Conservation (phyloP, 805 yeast species). For the Suhomyces prunicola region DNA sequence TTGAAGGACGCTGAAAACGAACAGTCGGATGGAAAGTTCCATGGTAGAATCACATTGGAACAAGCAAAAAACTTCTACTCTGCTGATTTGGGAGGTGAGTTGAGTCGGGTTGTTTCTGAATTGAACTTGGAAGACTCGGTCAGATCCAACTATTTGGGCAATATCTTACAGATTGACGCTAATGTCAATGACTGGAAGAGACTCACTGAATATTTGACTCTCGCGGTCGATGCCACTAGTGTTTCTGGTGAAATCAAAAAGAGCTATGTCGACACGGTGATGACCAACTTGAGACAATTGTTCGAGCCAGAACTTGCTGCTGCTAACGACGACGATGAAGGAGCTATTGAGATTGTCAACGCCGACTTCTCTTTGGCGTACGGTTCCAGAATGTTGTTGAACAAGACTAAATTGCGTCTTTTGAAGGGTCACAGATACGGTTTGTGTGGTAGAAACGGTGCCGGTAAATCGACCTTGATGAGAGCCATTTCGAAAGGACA, state of each 20-base stretch:
- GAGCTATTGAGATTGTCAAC: conserved; percentile 88
- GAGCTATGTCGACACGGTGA: conserved; percentile 41
- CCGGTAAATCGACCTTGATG: conserved; percentile 97
- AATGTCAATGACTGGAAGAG: conserved; percentile 47
- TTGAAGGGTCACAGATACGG: conserved; percentile 96
- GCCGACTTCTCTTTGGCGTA: conserved; percentile 94
- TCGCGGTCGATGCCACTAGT: conserved; percentile 18
- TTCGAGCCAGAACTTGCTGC: conserved; percentile 44
- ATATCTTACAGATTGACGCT: conserved; percentile 38
- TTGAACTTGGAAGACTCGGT: conserved; percentile 32
- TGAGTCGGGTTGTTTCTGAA: conserved; percentile 10
- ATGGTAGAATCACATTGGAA: conserved; percentile 63
- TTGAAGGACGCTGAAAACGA: conserved; percentile 75
- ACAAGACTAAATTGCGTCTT: conserved; percentile 84
- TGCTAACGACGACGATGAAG: conserved; percentile 62
- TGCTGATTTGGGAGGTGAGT: conserved; percentile 14
- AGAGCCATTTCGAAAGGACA: conserved; percentile 95
- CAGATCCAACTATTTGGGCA: conserved; percentile 46
- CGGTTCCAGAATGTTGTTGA: conserved; percentile 94
- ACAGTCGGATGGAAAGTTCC: conserved; percentile 66
- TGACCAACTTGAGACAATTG: conserved; percentile 49
- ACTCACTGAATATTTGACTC: conserved; percentile 52
- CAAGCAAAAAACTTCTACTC: conserved; percentile 48
- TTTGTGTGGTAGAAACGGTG: conserved; percentile 97
- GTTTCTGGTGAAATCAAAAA: conserved; percentile 29